Evolutionary conservation across 2,329 filamentous ascomycete species (phyloP).

Genomic region (Fusarium verrucosum): DNA sequence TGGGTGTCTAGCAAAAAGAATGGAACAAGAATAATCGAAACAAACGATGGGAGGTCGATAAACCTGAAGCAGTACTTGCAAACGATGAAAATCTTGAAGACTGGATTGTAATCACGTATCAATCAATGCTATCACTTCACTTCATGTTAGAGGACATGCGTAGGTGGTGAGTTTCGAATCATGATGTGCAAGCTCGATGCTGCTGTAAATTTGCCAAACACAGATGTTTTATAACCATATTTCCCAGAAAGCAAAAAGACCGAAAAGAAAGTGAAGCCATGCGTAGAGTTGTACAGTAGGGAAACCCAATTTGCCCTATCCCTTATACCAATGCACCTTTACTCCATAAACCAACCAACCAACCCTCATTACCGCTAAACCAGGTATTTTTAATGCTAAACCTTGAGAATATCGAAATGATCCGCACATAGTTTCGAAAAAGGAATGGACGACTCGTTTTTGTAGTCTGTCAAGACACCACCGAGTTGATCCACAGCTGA

Average conservation of each 20-base stretch:
- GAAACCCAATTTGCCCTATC: neutral
- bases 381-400: neutral
- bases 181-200: neutral
- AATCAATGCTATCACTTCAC: too few species aligned
- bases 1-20: neutral
- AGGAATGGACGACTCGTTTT: slow-evolving; percentile 26
- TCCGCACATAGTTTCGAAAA: slow-evolving; percentile 18
- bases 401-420: slow-evolving; percentile 8
- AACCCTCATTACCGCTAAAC: slow-evolving; percentile 1
- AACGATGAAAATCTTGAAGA: neutral
- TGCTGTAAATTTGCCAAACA: neutral
- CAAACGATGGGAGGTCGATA: neutral
- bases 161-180: too few species aligned
- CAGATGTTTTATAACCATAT: neutral
- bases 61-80: neutral
- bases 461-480: slow-evolving; percentile 34
- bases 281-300: neutral
- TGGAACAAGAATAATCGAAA: neutral
- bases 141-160: too few species aligned
- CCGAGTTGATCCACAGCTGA: slow-evolving; percentile 22
- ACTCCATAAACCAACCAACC: slow-evolving; percentile 12
- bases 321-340: slow-evolving; percentile 7
- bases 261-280: neutral
- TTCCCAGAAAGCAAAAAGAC: neutral
- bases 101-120: too few species aligned